Percentiles rank a stretch among this genome's conserved stretches.
Conservation (phyloP, 768 basidiomycete genomes). For the Boletus vermiculosoides region DNA sequence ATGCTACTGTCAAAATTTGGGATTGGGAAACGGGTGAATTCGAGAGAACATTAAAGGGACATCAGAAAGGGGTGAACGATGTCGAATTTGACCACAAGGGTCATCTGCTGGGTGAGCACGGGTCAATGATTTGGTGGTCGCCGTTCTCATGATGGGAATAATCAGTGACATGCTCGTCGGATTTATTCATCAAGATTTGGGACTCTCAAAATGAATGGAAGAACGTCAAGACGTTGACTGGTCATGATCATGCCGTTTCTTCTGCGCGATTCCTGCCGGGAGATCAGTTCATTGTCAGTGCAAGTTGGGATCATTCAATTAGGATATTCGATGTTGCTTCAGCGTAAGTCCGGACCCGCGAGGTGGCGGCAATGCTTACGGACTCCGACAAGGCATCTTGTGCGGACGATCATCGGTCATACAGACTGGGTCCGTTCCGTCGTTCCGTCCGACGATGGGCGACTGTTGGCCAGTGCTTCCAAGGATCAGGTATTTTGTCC, state of each 20-base stretch:
- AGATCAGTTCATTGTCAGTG: conserved; percentile 80
- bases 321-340: conserved; percentile 84
- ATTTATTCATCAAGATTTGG: conserved; percentile 92
- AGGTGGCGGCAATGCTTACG: conserved; percentile 9
- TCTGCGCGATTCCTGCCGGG: conserved; percentile 82
- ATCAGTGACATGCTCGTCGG: conserved; percentile 66
- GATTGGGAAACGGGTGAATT: conserved; percentile 96
- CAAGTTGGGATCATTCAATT: conserved; percentile 85
- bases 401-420: conserved; percentile 75
- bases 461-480: conserved; percentile 74
- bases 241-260: conserved; percentile 91
- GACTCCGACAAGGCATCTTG: conserved; percentile 53
- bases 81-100: conserved; percentile 89
- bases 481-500: conserved; percentile 72
- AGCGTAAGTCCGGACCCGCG: conserved; percentile 51
- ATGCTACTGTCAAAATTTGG: conserved; percentile 90
- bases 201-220: conserved; percentile 88
- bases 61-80: conserved; percentile 86
- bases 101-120: conserved; percentile 63
- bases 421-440: conserved; percentile 81
- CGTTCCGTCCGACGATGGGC: conserved; percentile 67
- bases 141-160: conserved; percentile 2
- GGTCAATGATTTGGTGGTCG: not conserved
- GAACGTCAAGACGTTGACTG: conserved; percentile 81
- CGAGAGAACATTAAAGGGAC: conserved; percentile 87